Conservation (phyloP, 2,329 filamentous ascomycete genomes). For the Ceratocystis cacaofunesta region DNA sequence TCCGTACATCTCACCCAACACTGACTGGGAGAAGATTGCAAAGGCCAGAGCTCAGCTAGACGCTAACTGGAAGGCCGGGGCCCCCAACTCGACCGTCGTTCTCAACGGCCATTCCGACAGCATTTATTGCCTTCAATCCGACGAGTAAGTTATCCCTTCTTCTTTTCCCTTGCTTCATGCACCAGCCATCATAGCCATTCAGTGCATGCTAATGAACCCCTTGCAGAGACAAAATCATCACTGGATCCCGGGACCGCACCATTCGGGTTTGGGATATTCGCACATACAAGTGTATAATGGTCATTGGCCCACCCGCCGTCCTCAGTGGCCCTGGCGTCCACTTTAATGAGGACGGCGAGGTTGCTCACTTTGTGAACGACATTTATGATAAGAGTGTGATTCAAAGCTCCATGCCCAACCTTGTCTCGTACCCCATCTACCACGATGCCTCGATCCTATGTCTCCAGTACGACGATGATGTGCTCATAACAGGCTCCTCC, state of each 20-base stretch:
- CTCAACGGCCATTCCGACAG: slow-evolving; percentile 88
- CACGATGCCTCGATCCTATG: slow-evolving; percentile 91
- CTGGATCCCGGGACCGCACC: slow-evolving; percentile 86
- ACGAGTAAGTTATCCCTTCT: slow-evolving; percentile 51
- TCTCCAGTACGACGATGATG: slow-evolving; percentile 82
- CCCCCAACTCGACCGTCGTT: slow-evolving; percentile 62
- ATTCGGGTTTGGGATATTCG: slow-evolving; percentile 94
- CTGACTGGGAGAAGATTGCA: slow-evolving; percentile 80
- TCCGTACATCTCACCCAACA: slow-evolving; percentile 40
- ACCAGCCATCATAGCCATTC: neutral
- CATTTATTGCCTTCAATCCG: slow-evolving; percentile 95
- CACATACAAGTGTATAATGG: slow-evolving; percentile 67
- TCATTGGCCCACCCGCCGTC: slow-evolving; percentile 67
- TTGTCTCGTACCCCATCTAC: slow-evolving; percentile 46
- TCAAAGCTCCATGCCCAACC: slow-evolving; percentile 35
- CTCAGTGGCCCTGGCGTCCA: slow-evolving; percentile 39
- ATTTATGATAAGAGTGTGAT: slow-evolving; percentile 28
- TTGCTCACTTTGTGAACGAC: slow-evolving; percentile 41
- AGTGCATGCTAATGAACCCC: slow-evolving; percentile 24
- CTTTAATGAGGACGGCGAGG: slow-evolving; percentile 35
- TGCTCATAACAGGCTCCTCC: slow-evolving; percentile 88
- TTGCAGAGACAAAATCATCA: slow-evolving; percentile 76
- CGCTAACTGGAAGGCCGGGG: slow-evolving; percentile 62
- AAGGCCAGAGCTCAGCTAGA: slow-evolving; percentile 61
- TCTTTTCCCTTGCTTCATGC: neutral